phyloP scores from a whole-genome alignment of 805 yeast species.

The Millerago galiae region DNA sequence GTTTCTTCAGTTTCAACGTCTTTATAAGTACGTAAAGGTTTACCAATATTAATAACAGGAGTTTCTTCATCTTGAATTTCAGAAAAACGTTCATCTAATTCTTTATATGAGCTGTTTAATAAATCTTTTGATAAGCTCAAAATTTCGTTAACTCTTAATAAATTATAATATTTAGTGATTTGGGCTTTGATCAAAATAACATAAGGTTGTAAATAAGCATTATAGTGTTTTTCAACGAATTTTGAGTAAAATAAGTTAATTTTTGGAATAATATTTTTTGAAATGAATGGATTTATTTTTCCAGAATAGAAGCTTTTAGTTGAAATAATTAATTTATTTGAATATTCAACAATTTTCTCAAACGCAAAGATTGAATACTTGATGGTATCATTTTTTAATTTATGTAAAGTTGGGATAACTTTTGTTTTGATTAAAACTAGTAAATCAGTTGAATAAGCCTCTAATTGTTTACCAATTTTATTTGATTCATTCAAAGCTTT shows the following conservation, averaged over 20 bases:
- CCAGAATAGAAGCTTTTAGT: background rate
- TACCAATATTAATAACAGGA: background rate
- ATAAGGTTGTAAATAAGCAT: slow-evolving; percentile 2
- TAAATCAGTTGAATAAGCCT: too few relatives aligned
- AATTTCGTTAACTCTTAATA: slow-evolving; percentile 17
- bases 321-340: background rate
- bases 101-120: slow-evolving; percentile 13
- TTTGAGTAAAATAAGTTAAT: slow-evolving; percentile 5
- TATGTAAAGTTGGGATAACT: background rate
- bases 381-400: background rate
- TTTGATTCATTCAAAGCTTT: background rate
- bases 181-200: slow-evolving; percentile 2
- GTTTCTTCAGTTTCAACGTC: background rate
- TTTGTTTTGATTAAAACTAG: too few relatives aligned
- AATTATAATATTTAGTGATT: slow-evolving; percentile 9
- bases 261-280: slow-evolving; percentile 1
- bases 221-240: slow-evolving; percentile 1
- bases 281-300: slow-evolving; percentile 1
- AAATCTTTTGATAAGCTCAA: slow-evolving; percentile 13
- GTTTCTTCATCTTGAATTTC: slow-evolving; percentile 5
- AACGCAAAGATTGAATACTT: background rate
- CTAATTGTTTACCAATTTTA: too few relatives aligned
- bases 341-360: background rate
- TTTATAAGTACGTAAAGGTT: background rate
- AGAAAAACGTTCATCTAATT: slow-evolving; percentile 11